These are phyloP conservation scores for Hanseniaspora uvarum DNA, from an alignment of 1,139 yeast genomes.

Conservation along the genomic window DNA sequence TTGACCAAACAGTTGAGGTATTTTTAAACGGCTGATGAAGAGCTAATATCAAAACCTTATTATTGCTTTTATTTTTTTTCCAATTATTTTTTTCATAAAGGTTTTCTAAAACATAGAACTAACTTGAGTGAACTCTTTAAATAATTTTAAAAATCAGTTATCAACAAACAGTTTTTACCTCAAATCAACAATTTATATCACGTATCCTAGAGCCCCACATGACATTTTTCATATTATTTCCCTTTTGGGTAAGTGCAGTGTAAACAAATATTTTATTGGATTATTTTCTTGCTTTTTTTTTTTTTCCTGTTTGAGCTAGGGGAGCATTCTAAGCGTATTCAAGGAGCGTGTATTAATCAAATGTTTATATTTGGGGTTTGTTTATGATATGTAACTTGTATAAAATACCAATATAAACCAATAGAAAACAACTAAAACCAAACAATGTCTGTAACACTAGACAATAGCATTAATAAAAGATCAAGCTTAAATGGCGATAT, in stretches of 20 bases:
- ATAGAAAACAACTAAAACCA: no score
- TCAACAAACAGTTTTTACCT: neutral
- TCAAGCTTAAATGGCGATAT: conserved; percentile 2
- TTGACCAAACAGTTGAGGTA: neutral
- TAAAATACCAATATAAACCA: neutral
- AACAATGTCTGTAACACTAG: neutral
- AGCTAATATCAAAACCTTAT: neutral
- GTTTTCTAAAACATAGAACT: no score
- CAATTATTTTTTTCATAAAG: no score
- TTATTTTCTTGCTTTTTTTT: neutral
- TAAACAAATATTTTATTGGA: neutral
- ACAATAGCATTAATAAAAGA: neutral
- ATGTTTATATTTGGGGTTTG: neutral
- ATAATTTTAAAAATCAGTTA: neutral
- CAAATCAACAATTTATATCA: neutral
- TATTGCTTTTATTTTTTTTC: no score
- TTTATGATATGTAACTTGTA: no score
- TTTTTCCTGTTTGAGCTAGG: neutral
- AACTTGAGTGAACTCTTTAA: neutral
- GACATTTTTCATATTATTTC: neutral
- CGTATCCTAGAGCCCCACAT: neutral
- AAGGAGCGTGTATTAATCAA: neutral
- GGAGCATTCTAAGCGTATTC: neutral
- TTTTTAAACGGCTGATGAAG: neutral
- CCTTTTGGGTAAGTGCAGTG: neutral